Conservation (phyloP, 192 early-diverging fungal genomes). For the Chytriomyces confervae region DNA sequence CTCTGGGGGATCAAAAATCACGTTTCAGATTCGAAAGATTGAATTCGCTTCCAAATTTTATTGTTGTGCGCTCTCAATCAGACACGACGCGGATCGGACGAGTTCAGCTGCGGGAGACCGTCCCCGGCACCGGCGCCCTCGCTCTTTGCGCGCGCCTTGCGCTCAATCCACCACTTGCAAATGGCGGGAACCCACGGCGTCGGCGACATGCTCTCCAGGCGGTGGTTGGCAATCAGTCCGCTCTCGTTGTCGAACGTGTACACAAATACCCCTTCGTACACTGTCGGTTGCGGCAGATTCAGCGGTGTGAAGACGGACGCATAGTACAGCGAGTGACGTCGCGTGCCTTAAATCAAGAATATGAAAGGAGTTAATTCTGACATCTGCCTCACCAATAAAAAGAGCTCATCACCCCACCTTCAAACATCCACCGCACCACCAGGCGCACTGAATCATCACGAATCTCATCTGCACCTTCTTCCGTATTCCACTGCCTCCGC, state of each 20-base stretch:
- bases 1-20: background rate
- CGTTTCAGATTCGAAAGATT: background rate
- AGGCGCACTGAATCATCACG: constrained; percentile 26
- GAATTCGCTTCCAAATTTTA: background rate
- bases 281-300: constrained; percentile 30
- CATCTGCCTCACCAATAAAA: background rate
- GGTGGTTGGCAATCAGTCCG: constrained; percentile 42
- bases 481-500: background rate
- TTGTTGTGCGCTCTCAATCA: too few relatives aligned
- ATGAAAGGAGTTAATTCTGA: background rate
- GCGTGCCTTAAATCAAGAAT: constrained; percentile 29
- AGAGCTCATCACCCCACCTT: constrained; percentile 22
- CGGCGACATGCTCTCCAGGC: constrained; percentile 44
- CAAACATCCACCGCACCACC: constrained; percentile 51
- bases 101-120: constrained; percentile 14
- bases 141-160: background rate
- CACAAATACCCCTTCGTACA: constrained; percentile 54
- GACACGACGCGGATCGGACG: background rate
- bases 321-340: constrained; percentile 33
- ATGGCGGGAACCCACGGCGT: constrained; percentile 37
- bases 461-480: background rate
- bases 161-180: constrained; percentile 35
- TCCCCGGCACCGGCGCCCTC: background rate
- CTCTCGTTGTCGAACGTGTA: constrained; percentile 41
- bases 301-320: constrained; percentile 16